Conservation (phyloP, 306 rosid species). For the Vicia faba region DNA sequence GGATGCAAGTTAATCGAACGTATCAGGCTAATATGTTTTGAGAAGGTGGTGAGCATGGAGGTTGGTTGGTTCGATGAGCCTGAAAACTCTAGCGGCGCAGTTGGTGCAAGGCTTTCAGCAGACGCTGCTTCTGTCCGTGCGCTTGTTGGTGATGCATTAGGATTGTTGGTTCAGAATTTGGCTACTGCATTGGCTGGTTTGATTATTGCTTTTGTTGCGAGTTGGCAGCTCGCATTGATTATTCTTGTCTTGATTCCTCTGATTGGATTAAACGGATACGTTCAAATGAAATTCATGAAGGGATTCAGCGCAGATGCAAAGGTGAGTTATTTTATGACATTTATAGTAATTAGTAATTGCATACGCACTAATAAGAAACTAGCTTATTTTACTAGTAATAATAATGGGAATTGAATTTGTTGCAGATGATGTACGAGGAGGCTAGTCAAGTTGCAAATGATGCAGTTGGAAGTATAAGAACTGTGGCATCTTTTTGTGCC, state of each 20-base stretch:
- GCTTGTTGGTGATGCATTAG: constrained; percentile 74
- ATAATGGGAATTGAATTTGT: neutral
- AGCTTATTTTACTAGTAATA: neutral
- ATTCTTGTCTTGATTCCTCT: constrained; percentile 69
- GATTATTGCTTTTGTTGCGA: constrained; percentile 67
- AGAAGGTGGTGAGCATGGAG: constrained; percentile 78
- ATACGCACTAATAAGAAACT: neutral
- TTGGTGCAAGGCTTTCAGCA: constrained; percentile 85
- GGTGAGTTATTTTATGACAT: constrained; percentile 45
- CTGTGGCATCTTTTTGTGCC: constrained; percentile 85
- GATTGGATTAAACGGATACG: constrained; percentile 64
- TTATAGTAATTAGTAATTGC: neutral
- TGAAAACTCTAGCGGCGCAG: constrained; percentile 69
- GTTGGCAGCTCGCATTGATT: constrained; percentile 72
- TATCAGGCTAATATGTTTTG: constrained; percentile 67
- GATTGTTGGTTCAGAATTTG: constrained; percentile 56
- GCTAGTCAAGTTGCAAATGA: constrained; percentile 92
- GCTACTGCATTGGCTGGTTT: constrained; percentile 70
- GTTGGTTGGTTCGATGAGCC: constrained; percentile 90
- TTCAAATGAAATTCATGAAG: constrained; percentile 76
- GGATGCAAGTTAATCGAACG: constrained; percentile 78
- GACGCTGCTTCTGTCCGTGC: constrained; percentile 85
- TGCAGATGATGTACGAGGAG: constrained; percentile 83
- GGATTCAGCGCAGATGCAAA: constrained; percentile 84
- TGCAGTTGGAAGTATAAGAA: constrained; percentile 91